Evolutionary conservation across 495 filamentous ascomycete species (phyloP), one percentile per base, ranked within the genome.

Genomic region (Aspergillus cristatus): DNA sequence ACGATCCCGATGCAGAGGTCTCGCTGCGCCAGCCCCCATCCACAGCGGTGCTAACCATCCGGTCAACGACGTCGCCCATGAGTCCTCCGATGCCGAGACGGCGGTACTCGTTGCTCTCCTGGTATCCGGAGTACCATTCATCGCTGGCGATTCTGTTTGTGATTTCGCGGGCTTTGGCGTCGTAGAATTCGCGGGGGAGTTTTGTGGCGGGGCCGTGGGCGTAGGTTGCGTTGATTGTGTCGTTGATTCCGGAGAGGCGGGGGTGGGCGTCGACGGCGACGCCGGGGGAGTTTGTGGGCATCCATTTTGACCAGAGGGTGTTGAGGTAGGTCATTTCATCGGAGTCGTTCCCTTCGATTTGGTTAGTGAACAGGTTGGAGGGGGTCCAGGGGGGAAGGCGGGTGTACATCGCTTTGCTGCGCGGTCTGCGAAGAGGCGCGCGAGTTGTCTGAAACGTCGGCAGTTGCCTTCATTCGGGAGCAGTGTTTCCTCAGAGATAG

Each of bases 41-140:
- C 3, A 75, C 75, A 38, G 69, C 79, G 36, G 68, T 79, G 34
- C 75, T 77, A 10, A 88, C 73, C 88, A 96, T 95, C 3, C 86
- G 71, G 28, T 74, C 70, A n/a, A 86, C 78, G 22, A 95, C 60
- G 53, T 98, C 91, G 2, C 86, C 89, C 49, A 93, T 59, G 13
- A 97, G 60, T 12, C 70, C 75, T 29, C 91, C 91, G 40, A 95
- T 89, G 2, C 93, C 91, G 2, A 98, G 65, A 46, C 67, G 73
- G 5, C 91, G 78, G 65, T 91, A 97, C 58, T 98, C 91, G 16
- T 51, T 58, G 38, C 76, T 86, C 60, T 95, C 86, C 28, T 68
- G 70, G 55, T 88, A 98, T 3, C 90, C 91, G 6, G 77, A 62
- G 53, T 82, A 97, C 91, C 91, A 97, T 62, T 98, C 93, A 46